Conservation (phyloP, 129 eudicot genomes). For the Pittosporum tobira region DNA sequence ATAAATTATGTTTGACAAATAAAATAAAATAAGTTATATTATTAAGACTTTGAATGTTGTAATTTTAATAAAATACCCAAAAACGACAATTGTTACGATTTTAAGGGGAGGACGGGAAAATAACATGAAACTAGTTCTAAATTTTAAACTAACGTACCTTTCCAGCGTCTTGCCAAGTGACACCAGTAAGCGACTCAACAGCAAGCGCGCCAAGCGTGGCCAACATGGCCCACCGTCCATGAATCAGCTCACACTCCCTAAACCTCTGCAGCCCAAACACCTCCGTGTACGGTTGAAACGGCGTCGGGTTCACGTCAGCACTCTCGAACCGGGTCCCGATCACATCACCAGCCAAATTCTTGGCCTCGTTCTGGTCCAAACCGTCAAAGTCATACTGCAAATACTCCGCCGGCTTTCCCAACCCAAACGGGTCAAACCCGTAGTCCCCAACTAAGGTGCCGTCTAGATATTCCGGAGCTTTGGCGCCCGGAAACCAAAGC, state of each 20-base stretch:
- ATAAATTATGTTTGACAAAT: too few relatives aligned
- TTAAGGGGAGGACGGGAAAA: too few relatives aligned
- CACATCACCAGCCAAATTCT: constrained; percentile 63
- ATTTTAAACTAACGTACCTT: constrained; percentile 36
- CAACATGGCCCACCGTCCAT: constrained; percentile 97
- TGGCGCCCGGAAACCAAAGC: constrained; percentile 85
- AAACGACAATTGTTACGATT: too few relatives aligned
- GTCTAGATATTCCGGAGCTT: constrained; percentile 74
- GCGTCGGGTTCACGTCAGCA: constrained; percentile 60
- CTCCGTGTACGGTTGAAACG: constrained; percentile 88
- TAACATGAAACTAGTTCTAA: too few relatives aligned
- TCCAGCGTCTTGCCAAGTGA: constrained; percentile 99
- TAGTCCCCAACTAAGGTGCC: constrained; percentile 81
- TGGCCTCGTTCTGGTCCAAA: constrained; percentile 85
- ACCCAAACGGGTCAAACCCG: constrained; percentile 86
- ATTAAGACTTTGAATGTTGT: too few relatives aligned
- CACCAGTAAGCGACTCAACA: constrained; percentile 88
- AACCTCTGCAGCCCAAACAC: constrained; percentile 93
- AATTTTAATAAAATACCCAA: too few relatives aligned
- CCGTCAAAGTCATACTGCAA: constrained; percentile 72
- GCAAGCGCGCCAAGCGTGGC: constrained; percentile 88
- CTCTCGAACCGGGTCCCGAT: constrained; percentile 76
- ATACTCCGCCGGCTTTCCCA: constrained; percentile 88
- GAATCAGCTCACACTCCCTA: constrained; percentile 92
- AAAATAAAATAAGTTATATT: too few relatives aligned